A percentile compares a stretch with the other conserved stretches of the same genome.
phyloP scores from a whole-genome alignment of 345 rosid species.

The Mallotus nudiflorus region DNA sequence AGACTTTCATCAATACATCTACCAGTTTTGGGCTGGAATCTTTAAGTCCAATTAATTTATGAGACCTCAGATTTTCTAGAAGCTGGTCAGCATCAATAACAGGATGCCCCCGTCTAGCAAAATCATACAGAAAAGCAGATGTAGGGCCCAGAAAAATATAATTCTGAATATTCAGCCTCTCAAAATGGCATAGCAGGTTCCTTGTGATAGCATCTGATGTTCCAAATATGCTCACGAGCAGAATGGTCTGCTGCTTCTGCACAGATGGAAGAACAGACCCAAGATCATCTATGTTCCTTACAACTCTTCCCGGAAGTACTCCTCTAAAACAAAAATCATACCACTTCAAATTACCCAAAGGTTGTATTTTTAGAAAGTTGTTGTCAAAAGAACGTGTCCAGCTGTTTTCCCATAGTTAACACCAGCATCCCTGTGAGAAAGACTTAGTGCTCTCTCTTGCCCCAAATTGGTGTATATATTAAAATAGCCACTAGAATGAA shows the following conservation, averaged over 20 bases:
- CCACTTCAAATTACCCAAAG: slow-evolving; percentile 74
- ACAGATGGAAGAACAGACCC: slow-evolving; percentile 58
- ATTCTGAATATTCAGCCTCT: slow-evolving; percentile 62
- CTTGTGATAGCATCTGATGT: slow-evolving; percentile 44
- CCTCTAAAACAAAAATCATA: slow-evolving; percentile 91
- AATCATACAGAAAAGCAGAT: slow-evolving; percentile 63
- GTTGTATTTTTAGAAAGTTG: slow-evolving; percentile 45
- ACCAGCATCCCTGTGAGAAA: slow-evolving; percentile 93
- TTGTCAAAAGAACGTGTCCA: slow-evolving; percentile 55
- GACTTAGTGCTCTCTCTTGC: slow-evolving; percentile 73
- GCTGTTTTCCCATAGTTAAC: slow-evolving; percentile 83
- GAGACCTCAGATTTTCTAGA: slow-evolving; percentile 30
- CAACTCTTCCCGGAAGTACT: slow-evolving; percentile 74
- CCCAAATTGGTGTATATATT: slow-evolving; percentile 75
- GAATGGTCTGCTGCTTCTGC: slow-evolving; percentile 51
- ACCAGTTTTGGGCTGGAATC: slow-evolving; percentile 32
- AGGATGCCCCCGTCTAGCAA: slow-evolving; percentile 86
- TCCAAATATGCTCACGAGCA: slow-evolving; percentile 63
- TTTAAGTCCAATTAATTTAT: slow-evolving; percentile 34
- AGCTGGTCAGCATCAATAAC: slow-evolving; percentile 64
- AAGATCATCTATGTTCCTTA: slow-evolving; percentile 60
- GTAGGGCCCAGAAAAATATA: slow-evolving; percentile 57
- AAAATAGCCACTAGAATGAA: slow-evolving; percentile 76
- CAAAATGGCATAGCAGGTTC: slow-evolving; percentile 86
- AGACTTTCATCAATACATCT: slow-evolving; percentile 55